Conservation (phyloP, 352 stramenopile species). For the Thalassiosira ordinaria region DNA sequence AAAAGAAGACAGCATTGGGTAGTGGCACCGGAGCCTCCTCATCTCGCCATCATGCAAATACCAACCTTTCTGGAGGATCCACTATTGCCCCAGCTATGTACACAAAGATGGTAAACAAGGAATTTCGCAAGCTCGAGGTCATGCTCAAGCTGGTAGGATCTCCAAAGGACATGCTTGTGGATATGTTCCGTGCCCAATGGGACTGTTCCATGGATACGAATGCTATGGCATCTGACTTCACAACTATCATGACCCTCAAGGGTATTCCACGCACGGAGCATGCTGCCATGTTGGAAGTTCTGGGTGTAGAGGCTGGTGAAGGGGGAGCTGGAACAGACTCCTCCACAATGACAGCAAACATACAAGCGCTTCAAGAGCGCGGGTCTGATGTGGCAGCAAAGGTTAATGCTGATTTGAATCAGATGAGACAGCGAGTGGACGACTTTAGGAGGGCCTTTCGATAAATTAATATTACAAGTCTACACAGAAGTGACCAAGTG, state of each 20-base stretch:
- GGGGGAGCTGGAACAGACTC: conserved; percentile 55
- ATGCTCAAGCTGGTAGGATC: conserved; percentile 98
- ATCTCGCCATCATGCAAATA: conserved; percentile 27
- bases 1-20: conserved; percentile 74
- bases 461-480: no score
- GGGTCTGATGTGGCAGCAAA: conserved; percentile 71
- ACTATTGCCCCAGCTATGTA: conserved; percentile 92
- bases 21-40: conserved; percentile 47
- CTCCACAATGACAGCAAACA: conserved; percentile 69
- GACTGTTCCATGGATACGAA: conserved; percentile 79
- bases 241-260: conserved; percentile 95
- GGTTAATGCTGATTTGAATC: conserved; percentile 80
- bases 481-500: no score
- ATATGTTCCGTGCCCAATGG: conserved; percentile 97
- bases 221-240: conserved; percentile 91
- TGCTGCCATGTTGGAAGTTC: conserved; percentile 81
- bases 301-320: conserved; percentile 79
- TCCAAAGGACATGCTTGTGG: conserved; percentile 93
- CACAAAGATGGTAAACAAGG: conserved; percentile 96
- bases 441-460: conserved; percentile 78
- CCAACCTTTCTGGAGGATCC: conserved; percentile 51
- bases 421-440: conserved; percentile 84
- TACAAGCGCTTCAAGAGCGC: conserved; percentile 74
- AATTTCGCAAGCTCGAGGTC: conserved; percentile 95
- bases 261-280: conserved; percentile 88